Percentiles rank a stretch among this genome's conserved stretches.
These are phyloP conservation scores for Cryptosporidium ubiquitum DNA, from an alignment of 169 alveolate species.

Conservation along the genomic window DNA sequence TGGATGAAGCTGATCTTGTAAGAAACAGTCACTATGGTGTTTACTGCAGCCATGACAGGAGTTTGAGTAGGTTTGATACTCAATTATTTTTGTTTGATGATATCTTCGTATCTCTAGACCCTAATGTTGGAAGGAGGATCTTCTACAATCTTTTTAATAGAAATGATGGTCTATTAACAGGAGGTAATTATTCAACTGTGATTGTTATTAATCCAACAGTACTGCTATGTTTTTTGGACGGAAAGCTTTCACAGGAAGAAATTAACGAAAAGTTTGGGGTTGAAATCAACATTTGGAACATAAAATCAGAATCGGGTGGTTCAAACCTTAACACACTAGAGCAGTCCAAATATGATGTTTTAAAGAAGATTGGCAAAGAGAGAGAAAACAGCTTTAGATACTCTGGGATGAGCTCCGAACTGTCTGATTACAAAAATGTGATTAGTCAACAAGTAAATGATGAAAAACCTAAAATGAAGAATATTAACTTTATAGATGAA, in stretches of 20 bases:
- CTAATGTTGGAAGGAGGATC: conserved; percentile 61
- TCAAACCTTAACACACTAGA: neutral
- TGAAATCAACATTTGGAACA: conserved; percentile 50
- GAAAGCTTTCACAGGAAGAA: conserved; percentile 9
- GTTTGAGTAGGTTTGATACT: conserved; percentile 24
- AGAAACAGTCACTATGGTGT: neutral
- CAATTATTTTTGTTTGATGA: conserved; percentile 51
- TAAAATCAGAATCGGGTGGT: neutral
- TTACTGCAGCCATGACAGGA: neutral
- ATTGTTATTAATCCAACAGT: conserved; percentile 20
- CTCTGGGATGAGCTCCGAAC: neutral
- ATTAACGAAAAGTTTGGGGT: conserved; percentile 39
- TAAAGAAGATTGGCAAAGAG: neutral
- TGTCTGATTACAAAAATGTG: neutral
- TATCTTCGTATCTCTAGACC: conserved; percentile 42
- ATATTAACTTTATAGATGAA: too few species aligned
- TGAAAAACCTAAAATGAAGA: neutral
- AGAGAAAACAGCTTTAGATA: neutral
- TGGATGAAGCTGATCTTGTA: neutral
- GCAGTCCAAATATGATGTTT: neutral
- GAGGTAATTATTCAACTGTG: conserved; percentile 20
- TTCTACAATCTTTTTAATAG: conserved; percentile 39
- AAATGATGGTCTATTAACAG: conserved; percentile 17
- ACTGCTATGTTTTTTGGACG: conserved; percentile 21
- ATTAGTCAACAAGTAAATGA: neutral